phyloP scores from a whole-genome alignment of 139 green algal genomes.

The Chlorella sp. region DNA sequence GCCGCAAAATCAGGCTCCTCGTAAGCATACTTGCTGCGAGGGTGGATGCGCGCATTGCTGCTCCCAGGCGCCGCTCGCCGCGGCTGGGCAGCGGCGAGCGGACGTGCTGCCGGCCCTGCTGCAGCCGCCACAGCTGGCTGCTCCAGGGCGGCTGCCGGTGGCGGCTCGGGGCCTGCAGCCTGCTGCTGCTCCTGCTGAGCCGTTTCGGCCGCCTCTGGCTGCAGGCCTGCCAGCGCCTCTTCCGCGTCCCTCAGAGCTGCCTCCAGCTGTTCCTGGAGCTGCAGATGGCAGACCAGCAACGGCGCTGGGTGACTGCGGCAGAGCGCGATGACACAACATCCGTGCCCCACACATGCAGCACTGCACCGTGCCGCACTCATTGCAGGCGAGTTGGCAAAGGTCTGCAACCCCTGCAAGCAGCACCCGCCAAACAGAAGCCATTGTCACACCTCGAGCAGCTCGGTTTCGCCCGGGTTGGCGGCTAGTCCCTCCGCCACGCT shows the following conservation, averaged over 20 bases:
- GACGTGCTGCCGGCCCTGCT: not conserved
- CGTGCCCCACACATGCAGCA: no score
- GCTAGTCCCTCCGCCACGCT: slow-evolving; percentile 17
- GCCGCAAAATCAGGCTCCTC: slow-evolving; percentile 81
- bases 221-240: slow-evolving; percentile 26
- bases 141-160: not conserved
- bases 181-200: not conserved
- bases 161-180: not conserved
- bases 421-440: no score
- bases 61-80: not conserved
- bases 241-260: slow-evolving; percentile 21
- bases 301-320: no score
- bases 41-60: slow-evolving; percentile 67
- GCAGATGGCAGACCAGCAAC: not conserved
- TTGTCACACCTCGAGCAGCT: slow-evolving; percentile 30
- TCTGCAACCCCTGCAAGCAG: no score
- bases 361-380: no score
- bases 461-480: slow-evolving; percentile 8
- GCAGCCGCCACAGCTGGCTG: not conserved
- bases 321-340: no score
- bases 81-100: not conserved
- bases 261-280: slow-evolving; percentile 35
- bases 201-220: not conserved
- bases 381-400: no score
- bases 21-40: slow-evolving; percentile 66